Percentiles rank a stretch among this genome's conserved stretches.
Evolutionary conservation across 116 monocot species (phyloP).

Genomic region (Trichopus zeylanicus): DNA sequence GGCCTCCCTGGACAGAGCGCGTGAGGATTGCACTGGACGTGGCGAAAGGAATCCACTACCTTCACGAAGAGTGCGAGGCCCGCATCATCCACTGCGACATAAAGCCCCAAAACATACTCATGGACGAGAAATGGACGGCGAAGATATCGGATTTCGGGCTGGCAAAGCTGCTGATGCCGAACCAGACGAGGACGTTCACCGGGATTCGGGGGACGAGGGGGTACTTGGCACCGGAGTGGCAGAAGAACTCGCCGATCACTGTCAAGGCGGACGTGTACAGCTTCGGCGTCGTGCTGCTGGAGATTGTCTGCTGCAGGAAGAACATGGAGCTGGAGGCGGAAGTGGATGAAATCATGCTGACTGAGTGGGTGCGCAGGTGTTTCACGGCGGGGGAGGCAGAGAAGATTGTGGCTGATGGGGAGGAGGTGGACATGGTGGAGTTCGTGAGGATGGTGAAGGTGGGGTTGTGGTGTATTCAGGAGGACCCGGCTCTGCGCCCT

Average conservation of each 20-base stretch:
- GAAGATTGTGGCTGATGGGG: background rate
- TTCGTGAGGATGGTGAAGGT: constrained; percentile 4
- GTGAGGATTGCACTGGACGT: constrained; percentile 8
- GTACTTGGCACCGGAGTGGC: constrained; percentile 22
- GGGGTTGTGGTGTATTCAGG: constrained; percentile 11
- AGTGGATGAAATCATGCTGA: constrained; percentile 4
- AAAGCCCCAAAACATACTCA: constrained; percentile 37
- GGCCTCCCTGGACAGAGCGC: constrained; percentile 8
- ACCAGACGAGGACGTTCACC: constrained; percentile 10
- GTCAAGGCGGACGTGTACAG: constrained; percentile 40
- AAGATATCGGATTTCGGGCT: constrained; percentile 28
- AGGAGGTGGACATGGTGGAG: background rate
- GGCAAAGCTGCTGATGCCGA: constrained; percentile 16
- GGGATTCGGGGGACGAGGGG: constrained; percentile 17
- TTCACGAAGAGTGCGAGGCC: constrained; percentile 8
- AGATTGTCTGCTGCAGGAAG: constrained; percentile 20
- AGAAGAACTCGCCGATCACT: background rate
- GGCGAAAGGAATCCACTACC: constrained; percentile 17
- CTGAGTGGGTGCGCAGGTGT: constrained; percentile 10
- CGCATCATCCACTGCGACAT: constrained; percentile 36
- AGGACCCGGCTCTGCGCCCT: background rate
- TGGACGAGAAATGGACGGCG: constrained; percentile 6
- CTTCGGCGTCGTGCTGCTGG: constrained; percentile 33
- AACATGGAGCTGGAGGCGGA: constrained; percentile 11
- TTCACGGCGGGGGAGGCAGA: background rate